A percentile compares a stretch with the other conserved stretches of the same genome.
phyloP scores from a whole-genome alignment of 306 rosid genomes.

The Pterocarpus macrocarpus region DNA sequence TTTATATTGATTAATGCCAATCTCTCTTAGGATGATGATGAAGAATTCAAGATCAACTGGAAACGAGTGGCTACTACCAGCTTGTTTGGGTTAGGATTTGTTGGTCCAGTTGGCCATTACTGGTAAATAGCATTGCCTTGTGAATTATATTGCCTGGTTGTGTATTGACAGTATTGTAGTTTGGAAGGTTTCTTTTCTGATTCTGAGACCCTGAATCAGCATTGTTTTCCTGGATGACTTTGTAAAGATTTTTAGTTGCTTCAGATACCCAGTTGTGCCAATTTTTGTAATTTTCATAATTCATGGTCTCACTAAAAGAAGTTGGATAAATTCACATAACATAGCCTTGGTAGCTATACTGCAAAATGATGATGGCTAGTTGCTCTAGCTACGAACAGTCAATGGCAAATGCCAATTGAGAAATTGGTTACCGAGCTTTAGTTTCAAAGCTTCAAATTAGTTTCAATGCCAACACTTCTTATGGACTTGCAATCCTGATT shows the following conservation, averaged over 20 bases:
- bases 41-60: slow-evolving; percentile 65
- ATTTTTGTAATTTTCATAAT: background rate
- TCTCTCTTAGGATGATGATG: slow-evolving; percentile 52
- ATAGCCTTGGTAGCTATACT: slow-evolving; percentile 8
- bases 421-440: slow-evolving; percentile 18
- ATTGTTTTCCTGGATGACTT: too few relatives aligned
- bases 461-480: background rate
- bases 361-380: slow-evolving; percentile 24
- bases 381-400: background rate
- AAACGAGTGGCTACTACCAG: slow-evolving; percentile 65
- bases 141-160: slow-evolving; percentile 21
- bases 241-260: background rate
- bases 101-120: slow-evolving; percentile 74
- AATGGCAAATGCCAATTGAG: background rate
- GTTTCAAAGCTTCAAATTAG: background rate
- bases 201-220: background rate
- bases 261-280: background rate
- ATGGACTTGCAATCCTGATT: background rate
- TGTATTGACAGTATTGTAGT: slow-evolving; percentile 29
- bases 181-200: slow-evolving; percentile 28
- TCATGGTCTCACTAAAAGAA: background rate
- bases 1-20: slow-evolving; percentile 38
- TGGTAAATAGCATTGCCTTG: slow-evolving; percentile 55
- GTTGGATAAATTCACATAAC: background rate
- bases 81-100: slow-evolving; percentile 69